Evolutionary conservation across 768 basidiomycete genomes (phyloP).

Genomic region (Daedaleopsis nitida): DNA sequence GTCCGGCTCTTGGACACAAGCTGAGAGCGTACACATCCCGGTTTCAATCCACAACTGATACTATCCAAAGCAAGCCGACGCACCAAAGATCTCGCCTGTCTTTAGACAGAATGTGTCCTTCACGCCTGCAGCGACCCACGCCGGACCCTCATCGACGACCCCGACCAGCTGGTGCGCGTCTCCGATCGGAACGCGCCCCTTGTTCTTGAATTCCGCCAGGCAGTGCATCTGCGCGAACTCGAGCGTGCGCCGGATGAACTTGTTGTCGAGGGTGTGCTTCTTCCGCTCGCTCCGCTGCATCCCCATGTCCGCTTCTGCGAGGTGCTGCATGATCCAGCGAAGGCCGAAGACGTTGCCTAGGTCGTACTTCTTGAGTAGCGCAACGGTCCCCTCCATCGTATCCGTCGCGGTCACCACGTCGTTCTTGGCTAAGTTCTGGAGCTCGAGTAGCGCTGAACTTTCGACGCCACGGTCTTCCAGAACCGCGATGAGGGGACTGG

Average conservation of each 20-base stretch:
- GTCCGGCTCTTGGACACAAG: conserved; percentile 56
- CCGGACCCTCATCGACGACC: conserved; percentile 80
- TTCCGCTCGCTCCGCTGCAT: conserved; percentile 12
- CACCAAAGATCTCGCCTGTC: conserved; percentile 70
- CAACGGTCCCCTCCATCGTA: conserved; percentile 48
- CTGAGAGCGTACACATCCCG: conserved; percentile 33
- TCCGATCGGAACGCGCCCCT: conserved; percentile 72
- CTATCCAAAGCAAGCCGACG: conserved; percentile 18
- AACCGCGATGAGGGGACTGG: conserved; percentile 72
- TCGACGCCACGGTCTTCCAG: conserved; percentile 74
- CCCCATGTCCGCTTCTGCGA: conserved; percentile 38
- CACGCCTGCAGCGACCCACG: conserved; percentile 50
- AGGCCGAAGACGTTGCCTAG: conserved; percentile 52
- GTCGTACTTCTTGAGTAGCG: conserved; percentile 49
- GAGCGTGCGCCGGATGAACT: conserved; percentile 22
- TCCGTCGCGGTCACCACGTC: conserved; percentile 61
- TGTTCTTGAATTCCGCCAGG: conserved; percentile 75
- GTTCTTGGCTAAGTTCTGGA: conserved; percentile 62
- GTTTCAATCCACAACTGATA: not conserved
- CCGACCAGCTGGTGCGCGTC: conserved; percentile 74
- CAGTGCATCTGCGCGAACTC: conserved; percentile 56
- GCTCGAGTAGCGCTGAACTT: conserved; percentile 53
- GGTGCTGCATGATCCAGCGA: conserved; percentile 47
- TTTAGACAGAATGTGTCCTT: conserved; percentile 56
- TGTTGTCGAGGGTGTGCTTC: conserved; percentile 16